Evolutionary conservation across 2,329 filamentous ascomycete genomes (phyloP).

Genomic region (Zarea fungicola): DNA sequence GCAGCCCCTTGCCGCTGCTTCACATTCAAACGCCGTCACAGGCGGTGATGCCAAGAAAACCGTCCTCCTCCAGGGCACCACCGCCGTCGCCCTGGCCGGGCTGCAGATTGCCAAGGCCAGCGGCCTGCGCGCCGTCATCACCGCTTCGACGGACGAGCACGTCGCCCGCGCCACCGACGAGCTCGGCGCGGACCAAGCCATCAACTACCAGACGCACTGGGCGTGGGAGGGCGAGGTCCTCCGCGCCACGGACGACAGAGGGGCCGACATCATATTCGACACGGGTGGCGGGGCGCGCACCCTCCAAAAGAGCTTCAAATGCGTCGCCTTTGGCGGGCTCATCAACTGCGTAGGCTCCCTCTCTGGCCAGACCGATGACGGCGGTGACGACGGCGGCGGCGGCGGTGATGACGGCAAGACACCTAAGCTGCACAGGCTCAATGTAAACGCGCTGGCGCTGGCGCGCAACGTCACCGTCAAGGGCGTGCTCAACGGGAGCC

Average conservation of each 20-base stretch:
- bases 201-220: conserved; percentile 51
- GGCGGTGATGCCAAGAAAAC: conserved; percentile 30
- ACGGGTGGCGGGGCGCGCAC: conserved; percentile 49
- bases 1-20: conserved; percentile 45
- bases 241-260: conserved; percentile 36
- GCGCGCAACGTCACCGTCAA: conserved; percentile 26
- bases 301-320: conserved; percentile 46
- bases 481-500: conserved; percentile 57
- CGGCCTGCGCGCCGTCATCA: conserved; percentile 47
- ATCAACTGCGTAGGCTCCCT: conserved; percentile 49
- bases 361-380: conserved; percentile 48
- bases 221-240: conserved; percentile 47
- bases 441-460: conserved; percentile 9
- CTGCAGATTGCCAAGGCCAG: conserved; percentile 50
- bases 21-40: conserved; percentile 16
- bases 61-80: conserved; percentile 50
- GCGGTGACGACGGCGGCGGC: conserved; percentile 23
- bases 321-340: conserved; percentile 48
- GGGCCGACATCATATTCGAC: conserved; percentile 52
- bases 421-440: conserved; percentile 35
- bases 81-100: conserved; percentile 47
- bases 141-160: conserved; percentile 49
- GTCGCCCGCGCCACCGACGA: conserved; percentile 37
- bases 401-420: conserved; percentile 15
- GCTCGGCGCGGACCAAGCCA: conserved; percentile 46